These are phyloP conservation scores for Trebouxia sp. DNA, from an alignment of 139 green algal genomes.

Conservation along the genomic window DNA sequence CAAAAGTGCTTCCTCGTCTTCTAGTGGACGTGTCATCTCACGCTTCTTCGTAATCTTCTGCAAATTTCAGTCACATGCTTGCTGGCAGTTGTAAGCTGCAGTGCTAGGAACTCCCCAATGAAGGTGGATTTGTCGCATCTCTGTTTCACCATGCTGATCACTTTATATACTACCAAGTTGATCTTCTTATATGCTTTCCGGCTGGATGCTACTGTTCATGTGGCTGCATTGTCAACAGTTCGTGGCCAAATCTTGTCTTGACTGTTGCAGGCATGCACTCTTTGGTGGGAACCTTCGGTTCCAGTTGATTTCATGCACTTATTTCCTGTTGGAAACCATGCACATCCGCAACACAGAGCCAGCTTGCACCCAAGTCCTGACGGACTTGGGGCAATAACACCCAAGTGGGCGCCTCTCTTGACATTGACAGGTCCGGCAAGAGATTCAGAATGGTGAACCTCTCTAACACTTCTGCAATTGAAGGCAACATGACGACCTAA, in stretches of 20 bases:
- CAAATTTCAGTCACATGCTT: conserved; percentile 17
- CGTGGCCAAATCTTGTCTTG: conserved; percentile 20
- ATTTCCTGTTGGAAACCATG: conserved; percentile 12
- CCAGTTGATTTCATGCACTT: conserved; percentile 19
- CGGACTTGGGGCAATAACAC: conserved; percentile 17
- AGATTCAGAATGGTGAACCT: conserved; percentile 25
- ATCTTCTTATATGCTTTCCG: conserved; percentile 24
- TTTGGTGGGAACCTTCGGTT: conserved; percentile 19
- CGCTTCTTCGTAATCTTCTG: conserved; percentile 16
- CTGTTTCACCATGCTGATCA: too few relatives aligned
- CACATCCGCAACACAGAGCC: conserved; percentile 16
- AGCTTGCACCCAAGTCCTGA: conserved; percentile 19
- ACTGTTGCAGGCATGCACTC: conserved; percentile 18
- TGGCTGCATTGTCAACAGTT: conserved; percentile 14
- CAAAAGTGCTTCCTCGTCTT: conserved; percentile 26
- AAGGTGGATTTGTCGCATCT: too few relatives aligned
- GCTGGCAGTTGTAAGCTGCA: conserved; percentile 18
- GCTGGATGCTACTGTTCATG: conserved; percentile 21
- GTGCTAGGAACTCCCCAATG: conserved; percentile 18
- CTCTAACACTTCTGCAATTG: conserved; percentile 19
- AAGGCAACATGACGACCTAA: conserved; percentile 22
- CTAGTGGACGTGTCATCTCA: conserved; percentile 19
- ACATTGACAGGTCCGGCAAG: conserved; percentile 13
- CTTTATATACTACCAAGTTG: too few relatives aligned
- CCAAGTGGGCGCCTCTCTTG: conserved; percentile 16